A percentile compares a stretch with the other conserved stretches of the same genome.
phyloP scores from a whole-genome alignment of 1,139 yeast genomes.

The Protomyces arabidopsidicola region DNA sequence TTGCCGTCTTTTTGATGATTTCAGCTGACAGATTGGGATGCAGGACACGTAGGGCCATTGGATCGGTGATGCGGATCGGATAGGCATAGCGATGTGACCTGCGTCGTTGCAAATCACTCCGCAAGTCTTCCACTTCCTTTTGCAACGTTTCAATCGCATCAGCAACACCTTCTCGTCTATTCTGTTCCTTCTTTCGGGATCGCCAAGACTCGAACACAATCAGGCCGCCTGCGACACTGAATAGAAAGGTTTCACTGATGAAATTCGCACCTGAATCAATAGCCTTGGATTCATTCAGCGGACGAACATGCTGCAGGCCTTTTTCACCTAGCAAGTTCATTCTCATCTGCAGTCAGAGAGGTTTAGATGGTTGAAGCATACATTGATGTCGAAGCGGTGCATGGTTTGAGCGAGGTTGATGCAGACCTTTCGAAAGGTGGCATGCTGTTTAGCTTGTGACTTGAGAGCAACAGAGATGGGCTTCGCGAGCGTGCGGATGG shows the following conservation, averaged over 20 bases:
- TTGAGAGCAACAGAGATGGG: constrained; percentile 73
- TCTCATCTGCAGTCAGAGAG: constrained; percentile 42
- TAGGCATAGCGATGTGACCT: neutral
- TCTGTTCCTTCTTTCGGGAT: constrained; percentile 57
- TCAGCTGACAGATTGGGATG: neutral
- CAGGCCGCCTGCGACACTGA: constrained; percentile 70
- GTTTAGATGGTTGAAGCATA: neutral
- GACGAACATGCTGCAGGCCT: constrained; percentile 50
- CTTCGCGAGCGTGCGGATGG: constrained; percentile 73
- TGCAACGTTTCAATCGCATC: constrained; percentile 24
- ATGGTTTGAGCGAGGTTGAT: constrained; percentile 68
- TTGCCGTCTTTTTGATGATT: constrained; percentile 1
- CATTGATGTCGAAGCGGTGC: constrained; percentile 59
- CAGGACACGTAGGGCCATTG: constrained; percentile 2
- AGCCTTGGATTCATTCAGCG: constrained; percentile 78
- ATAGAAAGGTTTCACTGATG: constrained; percentile 70
- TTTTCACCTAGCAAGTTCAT: constrained; percentile 57
- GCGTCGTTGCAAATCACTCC: neutral
- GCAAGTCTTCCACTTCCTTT: constrained; percentile 17
- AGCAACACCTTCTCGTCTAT: constrained; percentile 23
- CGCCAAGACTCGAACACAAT: constrained; percentile 71
- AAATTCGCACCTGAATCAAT: constrained; percentile 79
- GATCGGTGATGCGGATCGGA: constrained; percentile 3
- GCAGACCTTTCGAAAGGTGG: constrained; percentile 57
- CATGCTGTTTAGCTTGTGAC: constrained; percentile 72